Evolutionary conservation across 306 rosid genomes (phyloP).

Genomic region (Quercus bicolor): DNA sequence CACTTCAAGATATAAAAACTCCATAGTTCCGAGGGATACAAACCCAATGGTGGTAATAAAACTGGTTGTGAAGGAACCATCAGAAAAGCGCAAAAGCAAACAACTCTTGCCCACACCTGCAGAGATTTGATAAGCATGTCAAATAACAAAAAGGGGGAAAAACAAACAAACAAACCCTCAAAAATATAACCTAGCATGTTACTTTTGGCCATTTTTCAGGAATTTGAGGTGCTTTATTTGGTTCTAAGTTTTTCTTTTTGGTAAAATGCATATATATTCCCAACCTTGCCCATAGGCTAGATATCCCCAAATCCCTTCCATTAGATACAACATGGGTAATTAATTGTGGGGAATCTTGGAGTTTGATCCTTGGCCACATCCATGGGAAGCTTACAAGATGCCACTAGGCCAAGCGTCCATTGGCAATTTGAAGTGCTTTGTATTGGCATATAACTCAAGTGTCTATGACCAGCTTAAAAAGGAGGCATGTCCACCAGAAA

Average conservation of each 20-base stretch:
- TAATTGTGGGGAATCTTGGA: no score
- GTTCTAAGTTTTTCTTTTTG: no score
- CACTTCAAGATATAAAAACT: conserved; percentile 1
- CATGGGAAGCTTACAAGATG: no score
- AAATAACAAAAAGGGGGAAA: neutral
- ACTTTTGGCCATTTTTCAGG: neutral
- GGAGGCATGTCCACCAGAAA: neutral
- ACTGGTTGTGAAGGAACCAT: conserved; percentile 83
- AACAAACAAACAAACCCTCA: neutral
- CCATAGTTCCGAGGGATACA: conserved; percentile 30
- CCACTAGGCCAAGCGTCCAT: no score
- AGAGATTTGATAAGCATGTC: conserved; percentile 17
- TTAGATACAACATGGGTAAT: no score
- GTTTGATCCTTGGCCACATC: no score
- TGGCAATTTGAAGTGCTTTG: neutral
- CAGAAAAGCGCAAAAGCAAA: conserved; percentile 78
- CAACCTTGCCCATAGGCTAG: no score
- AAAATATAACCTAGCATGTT: conserved; percentile 1
- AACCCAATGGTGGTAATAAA: conserved; percentile 84
- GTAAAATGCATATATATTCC: no score
- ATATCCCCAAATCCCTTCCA: no score
- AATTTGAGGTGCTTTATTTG: neutral
- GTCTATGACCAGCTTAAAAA: neutral
- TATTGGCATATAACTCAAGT: neutral
- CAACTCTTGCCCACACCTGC: conserved; percentile 90